Conservation (phyloP, 2,329 filamentous ascomycete genomes). For the Trichoderma semiorbis region DNA sequence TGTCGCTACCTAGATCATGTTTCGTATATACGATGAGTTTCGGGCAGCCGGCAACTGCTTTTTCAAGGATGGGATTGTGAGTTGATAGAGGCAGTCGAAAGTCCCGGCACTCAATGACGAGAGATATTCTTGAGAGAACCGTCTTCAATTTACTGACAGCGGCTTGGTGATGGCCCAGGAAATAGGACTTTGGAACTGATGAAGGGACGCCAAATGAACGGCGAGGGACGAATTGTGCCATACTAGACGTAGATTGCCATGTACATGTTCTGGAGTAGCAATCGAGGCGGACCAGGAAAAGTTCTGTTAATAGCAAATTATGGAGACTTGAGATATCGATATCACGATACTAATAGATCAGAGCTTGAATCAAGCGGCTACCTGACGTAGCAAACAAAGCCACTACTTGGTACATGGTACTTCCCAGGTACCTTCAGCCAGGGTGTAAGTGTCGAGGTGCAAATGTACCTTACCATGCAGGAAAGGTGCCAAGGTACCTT, state of each 20-base stretch:
- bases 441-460: neutral
- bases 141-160: conserved; percentile 80
- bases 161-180: conserved; percentile 84
- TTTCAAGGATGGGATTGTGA: conserved; percentile 85
- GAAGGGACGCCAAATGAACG: conserved; percentile 65
- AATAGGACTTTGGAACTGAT: conserved; percentile 85
- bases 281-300: neutral
- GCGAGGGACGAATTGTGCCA: conserved; percentile 66
- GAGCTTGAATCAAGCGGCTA: neutral
- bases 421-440: neutral
- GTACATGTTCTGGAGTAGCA: neutral
- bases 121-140: conserved; percentile 73
- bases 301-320: neutral
- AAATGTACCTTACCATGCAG: neutral
- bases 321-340: neutral
- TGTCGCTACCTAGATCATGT: conserved; percentile 62
- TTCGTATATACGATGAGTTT: conserved; percentile 91
- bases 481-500: neutral
- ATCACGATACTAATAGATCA: neutral
- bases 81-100: conserved; percentile 86
- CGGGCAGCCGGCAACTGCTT: conserved; percentile 66
- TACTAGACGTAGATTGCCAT: neutral
- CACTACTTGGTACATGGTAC: neutral
- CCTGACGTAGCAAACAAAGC: neutral
- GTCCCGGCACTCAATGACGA: conserved; percentile 93